These are phyloP conservation scores for Neopestalotiopsis rosae DNA, from an alignment of 2,329 filamentous ascomycete species.

Conservation along the genomic window DNA sequence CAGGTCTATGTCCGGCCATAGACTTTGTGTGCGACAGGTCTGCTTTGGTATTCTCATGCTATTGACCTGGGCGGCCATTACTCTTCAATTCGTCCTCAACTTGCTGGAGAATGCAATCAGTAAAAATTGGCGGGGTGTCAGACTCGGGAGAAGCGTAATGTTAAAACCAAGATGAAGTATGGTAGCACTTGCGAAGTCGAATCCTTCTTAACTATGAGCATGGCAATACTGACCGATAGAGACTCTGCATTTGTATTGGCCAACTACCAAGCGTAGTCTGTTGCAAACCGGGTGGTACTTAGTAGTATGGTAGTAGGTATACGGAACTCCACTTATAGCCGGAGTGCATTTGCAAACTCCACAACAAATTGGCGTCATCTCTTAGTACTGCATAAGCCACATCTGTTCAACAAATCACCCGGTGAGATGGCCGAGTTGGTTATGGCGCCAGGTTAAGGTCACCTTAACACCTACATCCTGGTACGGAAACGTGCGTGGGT, in stretches of 20 bases:
- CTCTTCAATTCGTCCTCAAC: background rate
- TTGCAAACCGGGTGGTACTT: background rate
- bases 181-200: background rate
- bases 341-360: background rate
- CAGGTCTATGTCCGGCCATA: too few species aligned
- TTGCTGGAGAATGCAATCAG: too few species aligned
- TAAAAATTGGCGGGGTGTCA: too few species aligned
- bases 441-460: slow-evolving; percentile 2
- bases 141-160: too few species aligned
- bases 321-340: background rate
- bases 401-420: background rate
- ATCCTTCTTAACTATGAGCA: background rate
- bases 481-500: slow-evolving; percentile 2
- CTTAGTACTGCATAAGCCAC: background rate
- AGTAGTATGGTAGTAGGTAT: background rate
- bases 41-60: too few species aligned
- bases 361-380: background rate
- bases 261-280: too few species aligned
- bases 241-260: background rate
- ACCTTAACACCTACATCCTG: background rate
- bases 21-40: too few species aligned
- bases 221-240: background rate
- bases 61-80: background rate
- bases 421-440: slow-evolving; percentile 2
- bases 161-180: background rate